A percentile compares a stretch with the other conserved stretches of the same genome.
These are phyloP conservation scores for Chenopodium quinoa DNA, from an alignment of 148 eudicot species.

Conservation along the genomic window DNA sequence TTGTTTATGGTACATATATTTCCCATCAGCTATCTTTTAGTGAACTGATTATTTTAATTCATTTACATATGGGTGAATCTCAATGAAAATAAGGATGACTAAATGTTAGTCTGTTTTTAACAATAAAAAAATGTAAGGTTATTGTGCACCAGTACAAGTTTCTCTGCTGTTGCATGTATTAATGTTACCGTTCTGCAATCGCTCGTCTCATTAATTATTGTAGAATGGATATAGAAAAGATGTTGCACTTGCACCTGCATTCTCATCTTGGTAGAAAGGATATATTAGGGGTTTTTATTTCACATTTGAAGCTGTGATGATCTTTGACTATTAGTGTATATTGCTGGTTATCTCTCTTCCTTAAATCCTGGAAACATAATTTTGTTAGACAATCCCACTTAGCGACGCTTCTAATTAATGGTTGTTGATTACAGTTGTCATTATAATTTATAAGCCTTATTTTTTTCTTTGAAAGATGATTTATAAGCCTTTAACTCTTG, in stretches of 20 bases:
- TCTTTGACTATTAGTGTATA: neutral
- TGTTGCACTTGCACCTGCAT: constrained; percentile 8
- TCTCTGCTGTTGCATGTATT: neutral
- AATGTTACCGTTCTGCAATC: neutral
- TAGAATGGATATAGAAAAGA: neutral
- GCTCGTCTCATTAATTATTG: neutral
- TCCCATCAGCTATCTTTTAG: neutral
- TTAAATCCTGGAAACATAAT: neutral
- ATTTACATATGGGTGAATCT: neutral
- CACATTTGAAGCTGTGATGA: neutral
- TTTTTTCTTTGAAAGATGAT: no score
- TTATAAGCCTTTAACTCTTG: neutral
- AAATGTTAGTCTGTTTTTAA: no score
- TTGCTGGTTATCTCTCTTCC: neutral
- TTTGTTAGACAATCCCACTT: neutral
- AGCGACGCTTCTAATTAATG: neutral
- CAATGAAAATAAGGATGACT: no score
- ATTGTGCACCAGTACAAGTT: neutral
- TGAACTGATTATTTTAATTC: neutral
- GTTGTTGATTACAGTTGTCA: neutral
- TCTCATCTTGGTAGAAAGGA: neutral
- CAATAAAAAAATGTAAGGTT: no score
- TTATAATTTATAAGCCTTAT: no score
- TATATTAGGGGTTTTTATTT: neutral
- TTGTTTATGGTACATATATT: neutral